Base-by-base conservation (phyloP, 1,284 basidiomycete species). In the Cryptococcus wingfieldii region DNA sequence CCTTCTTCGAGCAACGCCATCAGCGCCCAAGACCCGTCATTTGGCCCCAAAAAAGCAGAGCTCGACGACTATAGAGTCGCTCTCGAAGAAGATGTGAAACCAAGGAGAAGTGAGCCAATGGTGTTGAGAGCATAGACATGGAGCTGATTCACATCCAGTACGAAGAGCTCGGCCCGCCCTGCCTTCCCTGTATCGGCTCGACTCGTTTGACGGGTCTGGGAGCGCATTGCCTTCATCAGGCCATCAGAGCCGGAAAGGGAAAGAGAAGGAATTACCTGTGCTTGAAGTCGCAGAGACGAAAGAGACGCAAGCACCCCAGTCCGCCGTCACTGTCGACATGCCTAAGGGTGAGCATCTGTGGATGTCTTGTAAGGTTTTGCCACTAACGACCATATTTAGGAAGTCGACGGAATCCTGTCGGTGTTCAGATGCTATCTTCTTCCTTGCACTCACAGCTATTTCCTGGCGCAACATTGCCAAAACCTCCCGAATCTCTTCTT, bases 371-470 rank as follows among this genome's bases (percentile, higher is more conserved):
- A 12, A 19, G 18, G 8, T 5, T 7, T 9, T 23, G 18, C 18
- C 4, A 28, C 14, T 46, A 18, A n/a, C n/a, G n/a, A n/a, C n/a
- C 31, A 19, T 48, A 10, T 34, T 16, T 25, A 47, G 62, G 53
- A 10, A 60, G 64, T 1, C 63, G 72, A 0, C 83, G 90, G 51
- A 97, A 96, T 69, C 84, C 89, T 62, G 82, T 93, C 37, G 93
- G 94, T 18, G 94, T 98, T 3, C 94, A 98, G 72, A 83, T 98
- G 50, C 84, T 98, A 34, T 90, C 92, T 3, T 82, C 84, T 5
- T 78, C 80, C 28, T 77, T 97, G 16, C 92, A 95, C 74, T 70
- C 79, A 5, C 94, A 97, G 71, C 81, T 96, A 54, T 98, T 98
- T 75, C 86, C 84, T 47, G 83, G 87, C 55, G 74, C 81, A 27